Evolutionary conservation across 2,329 filamentous ascomycete genomes (phyloP).

Genomic region (Pseudogymnoascus sp.): DNA sequence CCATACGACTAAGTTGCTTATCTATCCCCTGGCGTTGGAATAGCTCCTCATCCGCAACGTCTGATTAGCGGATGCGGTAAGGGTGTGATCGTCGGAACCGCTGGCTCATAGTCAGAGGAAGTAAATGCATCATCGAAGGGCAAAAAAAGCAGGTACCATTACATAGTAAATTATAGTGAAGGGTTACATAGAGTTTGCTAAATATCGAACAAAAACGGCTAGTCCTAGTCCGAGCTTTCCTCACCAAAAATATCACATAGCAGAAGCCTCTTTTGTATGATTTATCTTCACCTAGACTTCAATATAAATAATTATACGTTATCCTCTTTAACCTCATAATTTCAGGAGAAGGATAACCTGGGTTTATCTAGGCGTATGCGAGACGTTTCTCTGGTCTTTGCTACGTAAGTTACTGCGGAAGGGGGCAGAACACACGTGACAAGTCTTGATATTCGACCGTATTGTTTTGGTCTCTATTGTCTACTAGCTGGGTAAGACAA

Average conservation of each 20-base stretch:
- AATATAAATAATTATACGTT: not conserved
- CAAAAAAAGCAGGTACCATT: not conserved
- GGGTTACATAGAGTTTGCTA: not conserved
- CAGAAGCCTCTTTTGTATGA: not conserved
- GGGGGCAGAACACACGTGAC: not conserved
- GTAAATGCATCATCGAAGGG: not conserved
- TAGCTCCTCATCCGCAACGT: not conserved
- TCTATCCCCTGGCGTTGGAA: not conserved
- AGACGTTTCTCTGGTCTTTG: not conserved
- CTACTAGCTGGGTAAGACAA: conserved; percentile 4
- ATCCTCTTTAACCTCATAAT: not conserved
- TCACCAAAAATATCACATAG: not conserved
- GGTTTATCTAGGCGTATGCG: not conserved
- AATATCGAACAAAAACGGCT: not conserved
- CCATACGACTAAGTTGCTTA: not conserved
- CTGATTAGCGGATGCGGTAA: not conserved
- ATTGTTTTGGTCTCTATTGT: not conserved
- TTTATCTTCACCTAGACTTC: not conserved
- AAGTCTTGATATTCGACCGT: not conserved
- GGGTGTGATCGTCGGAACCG: not conserved
- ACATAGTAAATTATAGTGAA: not conserved
- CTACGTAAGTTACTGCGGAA: not conserved
- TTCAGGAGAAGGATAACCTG: not conserved
- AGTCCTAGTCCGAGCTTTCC: not conserved
- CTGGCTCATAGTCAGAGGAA: not conserved